Evolutionary conservation across 345 rosid genomes (phyloP), one percentile per base, ranked within the genome.

Genomic region (Syzygium grande): DNA sequence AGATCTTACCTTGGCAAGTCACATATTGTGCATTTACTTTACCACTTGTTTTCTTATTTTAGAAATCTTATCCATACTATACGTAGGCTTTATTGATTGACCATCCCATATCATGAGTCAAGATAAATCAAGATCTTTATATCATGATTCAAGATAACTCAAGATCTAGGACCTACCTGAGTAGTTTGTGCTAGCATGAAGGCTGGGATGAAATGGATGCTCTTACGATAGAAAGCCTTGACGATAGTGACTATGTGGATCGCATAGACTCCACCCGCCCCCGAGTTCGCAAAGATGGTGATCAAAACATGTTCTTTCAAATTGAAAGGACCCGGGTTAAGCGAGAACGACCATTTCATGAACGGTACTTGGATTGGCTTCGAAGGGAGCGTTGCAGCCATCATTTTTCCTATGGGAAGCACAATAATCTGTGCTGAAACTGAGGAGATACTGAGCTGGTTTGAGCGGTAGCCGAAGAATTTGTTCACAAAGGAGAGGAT

Each of bases 261-360:
- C 3, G 96, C 94, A 86, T 89, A 91, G 23, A 90, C 93, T 14
- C 78, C 10, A 12, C 52, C 90, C 9, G 94, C 90, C 30, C 96
- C 94, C 6, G 93, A 85, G 84, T 90, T 92, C 2, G 93, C 93
- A 15, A 93, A 93, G 54, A 94, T 93, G 34, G 95, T 93, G 89
- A 94, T 91, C 27, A 94, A 86, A 27, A 92, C 95, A 84, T 93
- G 95, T 65, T 94, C 96, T 84, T 93, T 94, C n/a, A 92, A 38
- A 89, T 91, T 94, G 88, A 93, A 94, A 25, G 94, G 96, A 63
- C 95, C 96, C 61, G 95, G 94, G 91, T 92, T 93, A 78, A 93
- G 63, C 11, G 94, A 93, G 80, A 92, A 91, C 4, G 92, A 87
- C 91, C 91, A 92, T 53, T 88, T 89, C 5, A 92, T 94, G 52